phyloP scores from a whole-genome alignment of 768 basidiomycete genomes.

The Tulasnella sp. region DNA sequence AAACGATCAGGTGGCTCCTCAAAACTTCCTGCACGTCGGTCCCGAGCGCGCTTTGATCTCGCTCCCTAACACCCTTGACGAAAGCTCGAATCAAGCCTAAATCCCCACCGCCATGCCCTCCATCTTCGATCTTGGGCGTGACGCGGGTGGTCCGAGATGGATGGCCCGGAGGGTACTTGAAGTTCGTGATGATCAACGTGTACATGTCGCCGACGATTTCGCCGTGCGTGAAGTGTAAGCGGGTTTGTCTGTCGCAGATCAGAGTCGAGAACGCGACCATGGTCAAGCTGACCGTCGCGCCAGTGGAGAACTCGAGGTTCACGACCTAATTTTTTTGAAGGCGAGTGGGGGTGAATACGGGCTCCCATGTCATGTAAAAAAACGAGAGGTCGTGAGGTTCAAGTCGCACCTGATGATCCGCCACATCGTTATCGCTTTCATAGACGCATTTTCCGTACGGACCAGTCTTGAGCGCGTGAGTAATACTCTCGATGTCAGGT shows the following conservation, averaged over 20 bases:
- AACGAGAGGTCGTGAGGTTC: not conserved
- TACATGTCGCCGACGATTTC: slow-evolving; percentile 88
- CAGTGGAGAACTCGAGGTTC: slow-evolving; percentile 82
- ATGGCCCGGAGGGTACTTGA: slow-evolving; percentile 44
- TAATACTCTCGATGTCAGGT: slow-evolving; percentile 86
- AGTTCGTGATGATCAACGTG: slow-evolving; percentile 75
- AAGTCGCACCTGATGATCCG: slow-evolving; percentile 70
- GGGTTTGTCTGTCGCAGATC: slow-evolving; percentile 80
- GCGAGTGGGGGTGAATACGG: not conserved
- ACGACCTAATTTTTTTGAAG: slow-evolving; percentile 57
- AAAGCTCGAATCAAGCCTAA: slow-evolving; percentile 74
- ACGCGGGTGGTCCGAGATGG: slow-evolving; percentile 46
- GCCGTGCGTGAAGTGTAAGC: slow-evolving; percentile 83
- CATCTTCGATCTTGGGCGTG: slow-evolving; percentile 55
- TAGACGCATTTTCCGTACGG: slow-evolving; percentile 86
- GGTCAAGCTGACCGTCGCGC: slow-evolving; percentile 81
- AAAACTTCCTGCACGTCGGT: slow-evolving; percentile 67
- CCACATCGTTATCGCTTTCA: slow-evolving; percentile 82
- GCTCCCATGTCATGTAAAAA: not conserved
- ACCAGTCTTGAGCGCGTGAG: slow-evolving; percentile 65
- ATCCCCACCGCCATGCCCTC: slow-evolving; percentile 85
- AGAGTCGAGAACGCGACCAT: slow-evolving; percentile 83
- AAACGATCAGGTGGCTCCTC: slow-evolving; percentile 79
- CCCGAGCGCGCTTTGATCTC: slow-evolving; percentile 65
- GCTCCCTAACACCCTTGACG: slow-evolving; percentile 69